Conservation (phyloP, 345 rosid genomes). For the Clarkia xantiana region DNA sequence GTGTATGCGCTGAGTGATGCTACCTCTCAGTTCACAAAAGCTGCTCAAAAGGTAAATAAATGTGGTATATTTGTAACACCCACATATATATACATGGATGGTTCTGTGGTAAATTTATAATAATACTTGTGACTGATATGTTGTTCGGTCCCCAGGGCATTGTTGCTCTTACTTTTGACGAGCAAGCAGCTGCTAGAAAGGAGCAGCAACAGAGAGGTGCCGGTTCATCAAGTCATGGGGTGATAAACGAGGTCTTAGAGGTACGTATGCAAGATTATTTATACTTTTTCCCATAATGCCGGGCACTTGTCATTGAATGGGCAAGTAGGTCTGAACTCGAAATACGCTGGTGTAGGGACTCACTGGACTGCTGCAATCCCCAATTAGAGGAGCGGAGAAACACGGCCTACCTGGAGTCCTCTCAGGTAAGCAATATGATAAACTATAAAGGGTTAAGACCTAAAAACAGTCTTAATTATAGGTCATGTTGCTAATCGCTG, state of each 20-base stretch:
- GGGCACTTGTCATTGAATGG: too few relatives aligned
- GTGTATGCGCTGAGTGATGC: conserved; percentile 92
- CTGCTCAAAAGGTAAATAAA: conserved; percentile 97
- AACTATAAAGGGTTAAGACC: too few relatives aligned
- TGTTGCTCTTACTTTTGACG: conserved; percentile 89
- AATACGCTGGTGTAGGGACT: conserved; percentile 41
- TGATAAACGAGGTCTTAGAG: conserved; percentile 88
- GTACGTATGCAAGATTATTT: conserved; percentile 15
- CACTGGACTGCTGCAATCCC: conserved; percentile 87
- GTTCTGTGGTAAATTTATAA: too few relatives aligned
- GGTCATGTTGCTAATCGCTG: too few relatives aligned
- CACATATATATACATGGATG: background rate
- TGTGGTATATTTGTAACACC: conserved; percentile 8
- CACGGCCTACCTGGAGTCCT: conserved; percentile 90
- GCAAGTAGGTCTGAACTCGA: too few relatives aligned
- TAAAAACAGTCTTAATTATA: too few relatives aligned
- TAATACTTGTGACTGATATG: conserved; percentile 5
- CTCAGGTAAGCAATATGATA: conserved; percentile 38
- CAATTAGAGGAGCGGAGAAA: conserved; percentile 81
- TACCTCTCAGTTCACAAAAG: conserved; percentile 92
- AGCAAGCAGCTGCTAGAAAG: conserved; percentile 67
- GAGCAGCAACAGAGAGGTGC: conserved; percentile 61
- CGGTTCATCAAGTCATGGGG: conserved; percentile 74
- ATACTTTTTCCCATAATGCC: too few relatives aligned
- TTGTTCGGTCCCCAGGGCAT: conserved; percentile 49